phyloP scores from a whole-genome alignment of 2,329 filamentous ascomycete species.

The Alternaria brassicicola region DNA sequence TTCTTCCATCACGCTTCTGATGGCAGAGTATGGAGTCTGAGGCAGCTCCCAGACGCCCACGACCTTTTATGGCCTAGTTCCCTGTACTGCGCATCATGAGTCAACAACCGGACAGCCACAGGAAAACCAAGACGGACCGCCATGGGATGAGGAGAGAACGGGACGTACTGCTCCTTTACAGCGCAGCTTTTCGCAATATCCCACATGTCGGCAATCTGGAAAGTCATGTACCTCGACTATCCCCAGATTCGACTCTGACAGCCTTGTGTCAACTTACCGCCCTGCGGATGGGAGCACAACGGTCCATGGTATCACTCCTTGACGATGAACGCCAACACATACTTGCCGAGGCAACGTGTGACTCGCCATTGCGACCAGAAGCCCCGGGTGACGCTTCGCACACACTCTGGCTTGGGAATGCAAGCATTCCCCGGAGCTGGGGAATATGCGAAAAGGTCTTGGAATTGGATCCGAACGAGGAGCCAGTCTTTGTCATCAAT shows the following conservation, averaged over 20 bases:
- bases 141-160: conserved; percentile 33
- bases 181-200: conserved; percentile 33
- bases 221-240: conserved; percentile 25
- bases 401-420: conserved; percentile 38
- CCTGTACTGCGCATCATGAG: conserved; percentile 4
- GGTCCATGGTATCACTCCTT: conserved; percentile 47
- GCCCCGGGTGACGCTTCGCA: conserved; percentile 10
- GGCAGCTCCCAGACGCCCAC: not conserved
- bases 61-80: not conserved
- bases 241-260: conserved; percentile 39
- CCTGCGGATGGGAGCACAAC: conserved; percentile 39
- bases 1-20: not conserved
- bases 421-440: conserved; percentile 36
- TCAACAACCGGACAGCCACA: conserved; percentile 2
- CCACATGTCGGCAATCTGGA: conserved; percentile 22
- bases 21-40: not conserved
- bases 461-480: not conserved
- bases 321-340: conserved; percentile 45
- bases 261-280: conserved; percentile 47
- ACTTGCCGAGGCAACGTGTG: conserved; percentile 47
- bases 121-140: conserved; percentile 1
- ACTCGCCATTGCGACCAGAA: conserved; percentile 28
- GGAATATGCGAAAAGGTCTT: conserved; percentile 35
- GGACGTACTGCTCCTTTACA: conserved; percentile 36
- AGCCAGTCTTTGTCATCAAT: conserved; percentile 16